A percentile compares a stretch with the other conserved stretches of the same genome.
Conservation (phyloP, 2,329 filamentous ascomycete species). For the Arthrobotrys iridis region DNA sequence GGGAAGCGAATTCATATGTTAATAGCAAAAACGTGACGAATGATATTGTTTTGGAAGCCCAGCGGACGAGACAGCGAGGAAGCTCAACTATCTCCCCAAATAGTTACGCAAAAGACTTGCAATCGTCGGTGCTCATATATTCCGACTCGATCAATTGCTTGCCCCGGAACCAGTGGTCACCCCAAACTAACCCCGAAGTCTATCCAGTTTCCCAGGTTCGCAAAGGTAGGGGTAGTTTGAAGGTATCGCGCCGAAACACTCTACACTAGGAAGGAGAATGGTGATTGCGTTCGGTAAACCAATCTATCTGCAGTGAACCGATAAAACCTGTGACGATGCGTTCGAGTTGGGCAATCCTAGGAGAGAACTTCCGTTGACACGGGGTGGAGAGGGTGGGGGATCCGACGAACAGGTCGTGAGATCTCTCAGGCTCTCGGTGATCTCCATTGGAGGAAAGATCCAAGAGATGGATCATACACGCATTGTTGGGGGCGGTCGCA, state of each 20-base stretch:
- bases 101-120: constrained; percentile 23
- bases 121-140: constrained; percentile 18
- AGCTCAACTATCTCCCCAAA: constrained; percentile 25
- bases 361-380: constrained; percentile 41
- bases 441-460: constrained; percentile 47
- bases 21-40: constrained; percentile 6
- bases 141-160: constrained; percentile 30
- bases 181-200: background rate
- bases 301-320: constrained; percentile 39
- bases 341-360: constrained; percentile 50
- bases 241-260: constrained; percentile 44
- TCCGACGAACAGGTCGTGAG: constrained; percentile 51
- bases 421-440: constrained; percentile 44
- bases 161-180: constrained; percentile 27
- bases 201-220: constrained; percentile 23
- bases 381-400: constrained; percentile 39
- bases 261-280: constrained; percentile 55
- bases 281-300: constrained; percentile 50
- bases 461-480: constrained; percentile 26
- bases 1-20: constrained; percentile 32
- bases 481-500: constrained; percentile 17
- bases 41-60: constrained; percentile 20
- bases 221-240: constrained; percentile 1
- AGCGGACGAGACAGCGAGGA: constrained; percentile 27
- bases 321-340: constrained; percentile 37